Evolutionary conservation across 2,329 filamentous ascomycete genomes (phyloP).

Genomic region (Ophiostoma sp.): DNA sequence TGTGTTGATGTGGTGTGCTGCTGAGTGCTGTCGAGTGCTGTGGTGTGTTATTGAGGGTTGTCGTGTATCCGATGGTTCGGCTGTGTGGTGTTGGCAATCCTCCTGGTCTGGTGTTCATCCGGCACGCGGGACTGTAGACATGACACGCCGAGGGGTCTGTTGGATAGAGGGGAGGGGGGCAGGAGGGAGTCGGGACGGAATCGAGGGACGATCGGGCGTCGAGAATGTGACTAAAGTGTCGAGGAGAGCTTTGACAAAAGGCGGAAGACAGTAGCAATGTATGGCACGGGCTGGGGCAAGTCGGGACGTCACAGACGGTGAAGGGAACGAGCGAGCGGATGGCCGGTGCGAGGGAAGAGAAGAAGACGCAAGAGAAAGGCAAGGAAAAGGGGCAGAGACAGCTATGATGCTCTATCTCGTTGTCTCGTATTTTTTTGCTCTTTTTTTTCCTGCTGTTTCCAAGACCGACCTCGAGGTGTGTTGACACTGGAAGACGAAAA

Average conservation of each 20-base stretch:
- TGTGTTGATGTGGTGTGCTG: neutral
- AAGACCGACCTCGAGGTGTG: neutral
- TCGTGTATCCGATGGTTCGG: neutral
- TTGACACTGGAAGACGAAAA: conserved; percentile 3
- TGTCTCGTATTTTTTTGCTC: neutral
- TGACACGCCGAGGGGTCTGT: conserved; percentile 21
- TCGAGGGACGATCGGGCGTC: neutral
- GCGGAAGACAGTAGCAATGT: neutral
- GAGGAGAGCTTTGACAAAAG: neutral
- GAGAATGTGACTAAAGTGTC: neutral
- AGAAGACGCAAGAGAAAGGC: neutral
- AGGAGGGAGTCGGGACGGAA: neutral
- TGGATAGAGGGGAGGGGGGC: neutral
- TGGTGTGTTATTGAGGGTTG: neutral
- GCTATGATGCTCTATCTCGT: neutral
- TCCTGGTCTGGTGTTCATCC: conserved; percentile 20
- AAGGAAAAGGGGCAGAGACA: neutral
- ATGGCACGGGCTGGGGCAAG: neutral
- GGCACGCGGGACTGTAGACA: conserved; percentile 23
- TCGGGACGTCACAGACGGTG: conserved; percentile 8
- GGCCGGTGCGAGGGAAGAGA: neutral
- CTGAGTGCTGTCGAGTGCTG: neutral
- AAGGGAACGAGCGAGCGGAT: neutral
- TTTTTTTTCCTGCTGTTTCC: neutral
- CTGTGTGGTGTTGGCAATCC: neutral